Evolutionary conservation across 2,329 filamentous ascomycete genomes (phyloP).

Genomic region (Zasmidium cellare): DNA sequence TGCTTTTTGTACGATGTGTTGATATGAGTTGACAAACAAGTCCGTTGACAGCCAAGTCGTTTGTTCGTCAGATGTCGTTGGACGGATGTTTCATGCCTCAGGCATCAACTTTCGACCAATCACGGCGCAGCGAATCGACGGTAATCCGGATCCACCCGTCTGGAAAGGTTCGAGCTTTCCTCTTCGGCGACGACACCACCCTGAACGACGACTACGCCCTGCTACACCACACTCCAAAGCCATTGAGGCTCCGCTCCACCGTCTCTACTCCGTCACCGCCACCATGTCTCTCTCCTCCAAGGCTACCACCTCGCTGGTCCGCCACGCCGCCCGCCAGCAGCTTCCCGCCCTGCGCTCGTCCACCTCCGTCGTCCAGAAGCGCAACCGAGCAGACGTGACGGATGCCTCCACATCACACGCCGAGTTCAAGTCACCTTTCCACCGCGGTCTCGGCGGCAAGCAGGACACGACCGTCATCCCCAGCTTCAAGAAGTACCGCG

Average conservation of each 20-base stretch:
- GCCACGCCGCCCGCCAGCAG: constrained; percentile 49
- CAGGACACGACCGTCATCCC: constrained; percentile 71
- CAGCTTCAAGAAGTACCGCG: constrained; percentile 85
- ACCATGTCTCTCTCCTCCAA: constrained; percentile 52
- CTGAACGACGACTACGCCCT: constrained; percentile 1
- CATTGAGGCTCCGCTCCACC: constrained; percentile 21
- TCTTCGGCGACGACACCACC: constrained; percentile 6
- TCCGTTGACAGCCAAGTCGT: too few species aligned
- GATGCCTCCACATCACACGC: constrained; percentile 40
- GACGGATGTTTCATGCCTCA: not conserved
- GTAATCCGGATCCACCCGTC: not conserved
- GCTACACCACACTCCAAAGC: constrained; percentile 8
- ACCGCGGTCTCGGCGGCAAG: constrained; percentile 36
- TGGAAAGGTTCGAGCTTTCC: not conserved
- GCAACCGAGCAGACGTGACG: constrained; percentile 36
- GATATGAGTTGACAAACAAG: not conserved
- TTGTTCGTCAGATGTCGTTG: not conserved
- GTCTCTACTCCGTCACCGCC: constrained; percentile 30
- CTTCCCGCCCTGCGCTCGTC: constrained; percentile 48
- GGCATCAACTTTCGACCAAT: constrained; percentile 1
- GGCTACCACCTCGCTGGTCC: constrained; percentile 48
- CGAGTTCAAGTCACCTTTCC: constrained; percentile 58
- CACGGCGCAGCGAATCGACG: not conserved
- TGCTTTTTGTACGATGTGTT: not conserved
- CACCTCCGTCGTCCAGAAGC: constrained; percentile 44